A percentile compares a stretch with the other conserved stretches of the same genome.
Evolutionary conservation across 1,139 yeast species (phyloP).

Genomic region (Yamadazyma jaroonii): DNA sequence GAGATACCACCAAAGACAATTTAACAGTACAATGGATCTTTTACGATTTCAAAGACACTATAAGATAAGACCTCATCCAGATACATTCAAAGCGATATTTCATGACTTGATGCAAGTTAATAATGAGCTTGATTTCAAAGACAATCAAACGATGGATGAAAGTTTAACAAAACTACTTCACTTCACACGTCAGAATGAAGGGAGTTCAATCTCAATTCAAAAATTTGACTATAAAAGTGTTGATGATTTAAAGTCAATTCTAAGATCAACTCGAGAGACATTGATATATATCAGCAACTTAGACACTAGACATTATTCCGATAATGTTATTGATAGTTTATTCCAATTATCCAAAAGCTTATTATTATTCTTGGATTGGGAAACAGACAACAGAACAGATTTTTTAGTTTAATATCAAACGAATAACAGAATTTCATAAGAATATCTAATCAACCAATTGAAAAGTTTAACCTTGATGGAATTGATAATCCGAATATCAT

Average conservation of each 20-base stretch:
- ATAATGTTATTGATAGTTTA: slow-evolving; percentile 1
- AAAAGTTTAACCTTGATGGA: neutral
- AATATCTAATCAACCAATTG: neutral
- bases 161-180: neutral
- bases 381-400: neutral
- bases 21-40: slow-evolving; percentile 1
- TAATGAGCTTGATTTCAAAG: neutral
- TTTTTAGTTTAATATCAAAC: neutral
- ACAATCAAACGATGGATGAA: neutral
- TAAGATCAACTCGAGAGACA: slow-evolving; percentile 8
- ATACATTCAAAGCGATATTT: slow-evolving; percentile 1
- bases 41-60: slow-evolving; percentile 1
- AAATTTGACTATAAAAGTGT: neutral
- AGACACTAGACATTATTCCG: slow-evolving; percentile 3
- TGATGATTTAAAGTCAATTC: neutral
- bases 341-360: neutral
- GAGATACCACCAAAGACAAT: no score
- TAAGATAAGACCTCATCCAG: neutral
- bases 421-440: neutral
- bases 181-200: neutral
- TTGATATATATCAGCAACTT: slow-evolving; percentile 9
- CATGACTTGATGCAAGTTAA: neutral
- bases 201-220: neutral
- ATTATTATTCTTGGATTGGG: neutral
- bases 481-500: neutral